phyloP scores from a whole-genome alignment of 441 rosid species.

The Mallotus japonicus region DNA sequence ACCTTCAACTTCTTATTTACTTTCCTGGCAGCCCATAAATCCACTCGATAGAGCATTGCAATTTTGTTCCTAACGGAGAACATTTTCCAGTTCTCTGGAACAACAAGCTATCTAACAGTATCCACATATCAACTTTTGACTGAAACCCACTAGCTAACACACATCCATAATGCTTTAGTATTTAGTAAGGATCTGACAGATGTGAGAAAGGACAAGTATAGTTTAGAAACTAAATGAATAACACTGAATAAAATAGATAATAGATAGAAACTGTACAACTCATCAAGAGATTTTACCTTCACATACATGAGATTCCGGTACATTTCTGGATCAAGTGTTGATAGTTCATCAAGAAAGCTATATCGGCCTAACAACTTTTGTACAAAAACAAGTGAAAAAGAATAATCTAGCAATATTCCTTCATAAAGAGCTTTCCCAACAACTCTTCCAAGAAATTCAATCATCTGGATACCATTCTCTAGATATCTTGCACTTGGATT shows the following conservation, averaged over 20 bases:
- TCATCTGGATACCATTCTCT: conserved; percentile 88
- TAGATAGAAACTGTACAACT: not conserved
- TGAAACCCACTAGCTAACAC: not conserved
- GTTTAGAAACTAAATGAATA: not conserved
- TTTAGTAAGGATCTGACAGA: conserved; percentile 11
- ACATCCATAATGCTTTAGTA: conserved; percentile 12
- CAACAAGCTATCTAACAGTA: not conserved
- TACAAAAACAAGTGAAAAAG: conserved; percentile 89
- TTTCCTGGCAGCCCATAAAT: conserved; percentile 20
- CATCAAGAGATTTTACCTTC: conserved; percentile 60
- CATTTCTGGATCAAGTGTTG: conserved; percentile 95
- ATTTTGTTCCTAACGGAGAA: not conserved
- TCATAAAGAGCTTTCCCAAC: conserved; percentile 99
- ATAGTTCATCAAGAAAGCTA: conserved; percentile 97
- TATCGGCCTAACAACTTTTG: conserved; percentile 95
- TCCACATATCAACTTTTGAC: not conserved
- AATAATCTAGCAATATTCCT: conserved; percentile 92
- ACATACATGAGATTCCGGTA: conserved; percentile 92
- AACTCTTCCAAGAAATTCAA: conserved; percentile 98
- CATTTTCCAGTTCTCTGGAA: conserved; percentile 1
- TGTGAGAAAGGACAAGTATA: not conserved
- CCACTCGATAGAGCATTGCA: conserved; percentile 17
- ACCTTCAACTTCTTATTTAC: conserved; percentile 3
- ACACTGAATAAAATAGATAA: not conserved
- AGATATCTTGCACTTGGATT: conserved; percentile 81